These are phyloP conservation scores for Nitzschia sp. DNA, from an alignment of 108 stramenopile genomes.

Conservation along the genomic window DNA sequence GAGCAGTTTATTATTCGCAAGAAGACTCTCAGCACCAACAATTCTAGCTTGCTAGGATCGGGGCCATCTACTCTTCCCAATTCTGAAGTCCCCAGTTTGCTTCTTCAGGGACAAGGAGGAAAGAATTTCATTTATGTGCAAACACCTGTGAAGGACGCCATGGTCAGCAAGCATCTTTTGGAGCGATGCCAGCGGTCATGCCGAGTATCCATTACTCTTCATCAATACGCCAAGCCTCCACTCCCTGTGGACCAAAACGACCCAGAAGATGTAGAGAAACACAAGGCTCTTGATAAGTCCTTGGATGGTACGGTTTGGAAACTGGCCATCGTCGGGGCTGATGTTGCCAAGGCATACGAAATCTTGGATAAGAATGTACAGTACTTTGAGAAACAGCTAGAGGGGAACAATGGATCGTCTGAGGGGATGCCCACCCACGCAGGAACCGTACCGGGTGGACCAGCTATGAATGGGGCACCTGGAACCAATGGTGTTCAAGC, in stretches of 20 bases:
- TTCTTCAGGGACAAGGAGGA: conserved; percentile 29
- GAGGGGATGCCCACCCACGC: background rate
- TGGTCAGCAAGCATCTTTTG: conserved; percentile 48
- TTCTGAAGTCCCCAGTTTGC: conserved; percentile 11
- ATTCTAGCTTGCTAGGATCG: background rate
- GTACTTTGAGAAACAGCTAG: conserved; percentile 24
- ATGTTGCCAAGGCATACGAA: conserved; percentile 52
- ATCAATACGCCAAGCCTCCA: conserved; percentile 39
- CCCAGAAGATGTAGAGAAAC: conserved; percentile 45
- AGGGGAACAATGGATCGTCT: too few species aligned
- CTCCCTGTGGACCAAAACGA: conserved; percentile 14
- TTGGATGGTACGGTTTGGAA: conserved; percentile 77
- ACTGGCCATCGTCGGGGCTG: conserved; percentile 59
- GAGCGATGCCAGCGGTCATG: conserved; percentile 65
- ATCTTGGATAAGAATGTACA: conserved; percentile 60
- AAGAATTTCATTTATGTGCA: conserved; percentile 71
- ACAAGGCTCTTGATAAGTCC: conserved; percentile 51
- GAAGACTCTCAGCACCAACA: conserved; percentile 25
- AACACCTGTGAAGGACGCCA: conserved; percentile 64
- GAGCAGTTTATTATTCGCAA: conserved; percentile 73
- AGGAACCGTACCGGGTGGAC: background rate
- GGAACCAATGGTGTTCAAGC: background rate
- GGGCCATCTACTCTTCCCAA: background rate
- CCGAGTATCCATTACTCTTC: conserved; percentile 60
- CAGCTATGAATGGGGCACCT: background rate